Conservation (phyloP, 441 rosid species). For the Pelargonium cotyledonis region DNA sequence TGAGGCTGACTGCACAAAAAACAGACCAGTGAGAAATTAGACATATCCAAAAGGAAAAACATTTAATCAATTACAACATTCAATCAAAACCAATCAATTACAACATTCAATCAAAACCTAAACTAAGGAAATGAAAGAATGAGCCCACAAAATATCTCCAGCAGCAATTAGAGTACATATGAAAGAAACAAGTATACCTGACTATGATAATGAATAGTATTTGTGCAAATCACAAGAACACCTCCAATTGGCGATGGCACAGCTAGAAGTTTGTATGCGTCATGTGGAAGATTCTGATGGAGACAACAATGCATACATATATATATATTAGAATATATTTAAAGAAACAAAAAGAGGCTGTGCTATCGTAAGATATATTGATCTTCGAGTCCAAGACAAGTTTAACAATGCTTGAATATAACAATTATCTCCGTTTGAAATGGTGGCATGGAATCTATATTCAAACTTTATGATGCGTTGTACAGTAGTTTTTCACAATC, state of each 20-base stretch:
- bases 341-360: not conserved
- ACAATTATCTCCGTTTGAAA: not conserved
- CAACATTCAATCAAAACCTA: conserved; percentile 9
- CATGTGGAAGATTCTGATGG: conserved; percentile 90
- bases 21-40: conserved; percentile 21
- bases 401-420: not conserved
- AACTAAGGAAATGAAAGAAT: conserved; percentile 14
- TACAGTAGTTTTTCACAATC: not conserved
- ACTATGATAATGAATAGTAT: conserved; percentile 87
- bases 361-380: not conserved
- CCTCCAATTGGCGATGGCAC: conserved; percentile 99
- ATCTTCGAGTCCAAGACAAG: not conserved
- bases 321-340: conserved; percentile 11
- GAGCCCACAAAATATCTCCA: conserved; percentile 6
- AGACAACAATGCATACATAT: not conserved
- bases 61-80: not conserved
- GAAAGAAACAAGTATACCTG: conserved; percentile 49
- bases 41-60: not conserved
- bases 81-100: not conserved
- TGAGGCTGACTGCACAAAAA: conserved; percentile 79
- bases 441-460: not conserved
- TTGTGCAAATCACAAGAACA: conserved; percentile 82
- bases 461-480: not conserved
- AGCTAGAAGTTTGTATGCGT: conserved; percentile 93
- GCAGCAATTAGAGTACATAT: conserved; percentile 17